Conservation (phyloP, 805 yeast species). For the Hanseniaspora valbyensis region DNA sequence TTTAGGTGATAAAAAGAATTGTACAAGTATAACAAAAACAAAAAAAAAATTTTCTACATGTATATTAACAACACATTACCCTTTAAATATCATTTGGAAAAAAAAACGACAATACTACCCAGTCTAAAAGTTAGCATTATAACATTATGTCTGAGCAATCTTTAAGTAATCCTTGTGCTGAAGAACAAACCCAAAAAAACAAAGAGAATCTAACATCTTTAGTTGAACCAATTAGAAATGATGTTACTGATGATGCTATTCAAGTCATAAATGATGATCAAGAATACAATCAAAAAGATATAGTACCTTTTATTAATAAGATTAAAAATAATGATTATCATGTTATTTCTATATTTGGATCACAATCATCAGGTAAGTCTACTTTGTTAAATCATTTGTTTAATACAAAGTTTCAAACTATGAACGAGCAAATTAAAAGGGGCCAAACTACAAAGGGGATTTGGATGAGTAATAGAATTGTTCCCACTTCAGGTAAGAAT, state of each 20-base stretch:
- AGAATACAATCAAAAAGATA: slow-evolving; percentile 59
- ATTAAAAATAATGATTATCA: slow-evolving; percentile 54
- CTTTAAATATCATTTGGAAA: too few relatives aligned
- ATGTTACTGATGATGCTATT: slow-evolving; percentile 71
- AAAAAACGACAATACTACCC: neutral
- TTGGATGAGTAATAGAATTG: slow-evolving; percentile 47
- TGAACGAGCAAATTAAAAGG: slow-evolving; percentile 67
- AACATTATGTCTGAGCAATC: neutral
- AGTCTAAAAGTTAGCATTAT: neutral
- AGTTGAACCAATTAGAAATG: slow-evolving; percentile 30
- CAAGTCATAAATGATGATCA: slow-evolving; percentile 87
- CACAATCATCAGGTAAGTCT: slow-evolving; percentile 93
- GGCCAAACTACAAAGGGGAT: slow-evolving; percentile 87
- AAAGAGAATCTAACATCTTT: slow-evolving; percentile 84
- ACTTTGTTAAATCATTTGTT: slow-evolving; percentile 78
- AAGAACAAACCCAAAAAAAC: slow-evolving; percentile 73
- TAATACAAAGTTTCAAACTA: slow-evolving; percentile 80
- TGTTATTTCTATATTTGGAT: slow-evolving; percentile 89
- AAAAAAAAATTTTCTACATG: too few relatives aligned
- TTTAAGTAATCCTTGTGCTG: neutral
- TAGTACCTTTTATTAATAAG: slow-evolving; percentile 5
- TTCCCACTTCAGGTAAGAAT: slow-evolving; percentile 26
- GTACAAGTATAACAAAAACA: too few relatives aligned
- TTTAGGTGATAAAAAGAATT: too few relatives aligned
- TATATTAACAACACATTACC: neutral